These are phyloP conservation scores for Aspergillus tubingensis DNA, from an alignment of 2,329 filamentous ascomycete species.

Conservation along the genomic window DNA sequence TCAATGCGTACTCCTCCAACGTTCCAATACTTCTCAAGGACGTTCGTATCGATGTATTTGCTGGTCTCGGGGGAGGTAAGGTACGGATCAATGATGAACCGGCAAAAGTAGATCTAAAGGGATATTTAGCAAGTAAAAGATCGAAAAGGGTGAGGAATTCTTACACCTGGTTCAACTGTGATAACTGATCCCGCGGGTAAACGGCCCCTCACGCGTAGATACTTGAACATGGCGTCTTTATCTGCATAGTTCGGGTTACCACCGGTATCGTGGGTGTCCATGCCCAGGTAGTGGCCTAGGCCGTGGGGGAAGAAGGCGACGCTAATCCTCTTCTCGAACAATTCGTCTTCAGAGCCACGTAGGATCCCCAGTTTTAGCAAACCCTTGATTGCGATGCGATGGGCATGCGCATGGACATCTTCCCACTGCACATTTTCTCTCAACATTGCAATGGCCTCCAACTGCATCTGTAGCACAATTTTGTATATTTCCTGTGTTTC, in stretches of 20 bases:
- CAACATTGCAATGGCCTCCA: constrained; percentile 68
- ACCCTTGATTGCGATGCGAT: constrained; percentile 70
- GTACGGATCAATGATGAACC: constrained; percentile 82
- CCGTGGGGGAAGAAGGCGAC: constrained; percentile 92
- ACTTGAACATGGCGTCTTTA: constrained; percentile 79
- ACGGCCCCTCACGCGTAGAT: constrained; percentile 74
- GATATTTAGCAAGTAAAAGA: constrained; percentile 1
- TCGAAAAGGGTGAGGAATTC: constrained; percentile 31
- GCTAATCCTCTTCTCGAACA: constrained; percentile 76
- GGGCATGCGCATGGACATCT: constrained; percentile 71
- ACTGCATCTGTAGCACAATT: constrained; percentile 80
- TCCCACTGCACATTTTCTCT: constrained; percentile 70
- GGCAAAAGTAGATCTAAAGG: constrained; percentile 78
- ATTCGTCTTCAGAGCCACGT: constrained; percentile 65
- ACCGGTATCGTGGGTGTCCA: constrained; percentile 89
- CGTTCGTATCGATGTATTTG: constrained; percentile 72
- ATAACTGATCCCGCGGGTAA: constrained; percentile 80
- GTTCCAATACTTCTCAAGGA: constrained; percentile 78
- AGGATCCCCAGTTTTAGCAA: constrained; percentile 73
- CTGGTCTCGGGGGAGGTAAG: constrained; percentile 70
- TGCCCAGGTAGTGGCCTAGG: constrained; percentile 84
- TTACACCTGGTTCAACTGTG: constrained; percentile 88
- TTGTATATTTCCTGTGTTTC: constrained; percentile 74
- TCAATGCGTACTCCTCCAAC: constrained; percentile 94
- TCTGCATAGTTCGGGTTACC: constrained; percentile 78